Evolutionary conservation across 768 basidiomycete genomes (phyloP), one percentile per base, ranked within the genome.

Genomic region (Suillus hirtellus): DNA sequence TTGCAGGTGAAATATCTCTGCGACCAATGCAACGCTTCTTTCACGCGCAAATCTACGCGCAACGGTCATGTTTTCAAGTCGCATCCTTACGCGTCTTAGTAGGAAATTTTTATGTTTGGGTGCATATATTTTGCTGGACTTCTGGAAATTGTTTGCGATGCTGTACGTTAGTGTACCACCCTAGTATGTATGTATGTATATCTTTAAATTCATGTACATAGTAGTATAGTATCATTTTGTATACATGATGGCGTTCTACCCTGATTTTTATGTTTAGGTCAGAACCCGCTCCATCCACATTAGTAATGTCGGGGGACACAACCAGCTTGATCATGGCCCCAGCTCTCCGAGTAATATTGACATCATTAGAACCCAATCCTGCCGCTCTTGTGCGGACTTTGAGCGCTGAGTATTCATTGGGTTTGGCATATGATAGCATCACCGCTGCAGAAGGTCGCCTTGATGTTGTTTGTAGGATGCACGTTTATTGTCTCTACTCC

Each of bases 41-140:
- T 75, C 60, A 69, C 75, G 4, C 73, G 75, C 44, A 60, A 11
- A 60, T 15, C 73, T 34, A 69, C 73, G 15, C 44, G 67, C 55
- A 60, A 65, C 15, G 37, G 1, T 11, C 75, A 75, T 37, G 14
- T 62, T 4, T 0, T 62, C 0, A 38, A 31, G 40, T 64, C 14
- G 4, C 68, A 66, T 15, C 1, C 15, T 3, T 11, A 35, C 3
- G 6, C 14, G 12, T 58, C 37, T 3, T 56, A 56, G 54, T 14
- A 9, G 24, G 24, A 19, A 11, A 53, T 52, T 31, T 4, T 19
- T 10, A 34, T 2, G 31, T 53, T 6, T 53, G 4, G 10, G 19
- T 53, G 19, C 10, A 34, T 1, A 7, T 1, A 53, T 53, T 34
- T 34, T 19, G 19, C 5, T 34, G 4, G 31, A 53, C 31, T 53